Percentiles rank a stretch among this genome's conserved stretches.
These are phyloP conservation scores for Sanghuangporus baumii DNA, from an alignment of 1,284 basidiomycete genomes.

Conservation along the genomic window DNA sequence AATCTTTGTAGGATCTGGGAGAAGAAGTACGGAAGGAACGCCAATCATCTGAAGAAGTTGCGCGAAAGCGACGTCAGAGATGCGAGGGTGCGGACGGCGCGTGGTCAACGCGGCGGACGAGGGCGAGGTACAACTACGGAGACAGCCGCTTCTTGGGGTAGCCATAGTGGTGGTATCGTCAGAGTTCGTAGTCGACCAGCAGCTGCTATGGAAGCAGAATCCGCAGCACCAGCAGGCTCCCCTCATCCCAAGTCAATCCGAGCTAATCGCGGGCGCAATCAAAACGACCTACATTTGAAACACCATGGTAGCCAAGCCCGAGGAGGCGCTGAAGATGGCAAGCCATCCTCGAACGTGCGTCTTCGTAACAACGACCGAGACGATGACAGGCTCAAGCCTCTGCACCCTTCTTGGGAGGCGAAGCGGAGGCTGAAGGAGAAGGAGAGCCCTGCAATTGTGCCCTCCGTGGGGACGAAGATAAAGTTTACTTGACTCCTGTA, in stretches of 20 bases:
- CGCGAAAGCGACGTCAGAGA: conserved; percentile 27
- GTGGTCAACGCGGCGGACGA: conserved; percentile 14
- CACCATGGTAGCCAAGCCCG: not conserved
- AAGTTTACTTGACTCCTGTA: conserved; percentile 35
- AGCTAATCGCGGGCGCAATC: not conserved
- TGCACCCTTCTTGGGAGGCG: conserved; percentile 94
- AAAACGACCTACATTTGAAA: not conserved
- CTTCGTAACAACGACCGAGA: not conserved
- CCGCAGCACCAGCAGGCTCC: too few species aligned
- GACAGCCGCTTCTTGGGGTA: not conserved
- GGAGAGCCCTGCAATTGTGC: conserved; percentile 43
- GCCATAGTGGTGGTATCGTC: not conserved
- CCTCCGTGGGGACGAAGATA: conserved; percentile 64
- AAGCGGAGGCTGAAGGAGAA: conserved; percentile 74
- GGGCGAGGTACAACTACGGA: conserved; percentile 11
- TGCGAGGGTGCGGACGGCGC: conserved; percentile 7
- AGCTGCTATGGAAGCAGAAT: not conserved
- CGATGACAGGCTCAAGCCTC: conserved; percentile 32
- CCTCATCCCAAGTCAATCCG: not conserved
- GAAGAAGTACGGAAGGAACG: conserved; percentile 88
- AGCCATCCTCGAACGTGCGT: conserved; percentile 3
- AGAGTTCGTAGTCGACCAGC: not conserved
- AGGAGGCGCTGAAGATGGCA: not conserved
- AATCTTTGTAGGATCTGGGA: conserved; percentile 80
- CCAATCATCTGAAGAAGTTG: conserved; percentile 83